Evolutionary conservation across 2,329 filamentous ascomycete species (phyloP).

Genomic region (Neopestalotiopsis rosae): DNA sequence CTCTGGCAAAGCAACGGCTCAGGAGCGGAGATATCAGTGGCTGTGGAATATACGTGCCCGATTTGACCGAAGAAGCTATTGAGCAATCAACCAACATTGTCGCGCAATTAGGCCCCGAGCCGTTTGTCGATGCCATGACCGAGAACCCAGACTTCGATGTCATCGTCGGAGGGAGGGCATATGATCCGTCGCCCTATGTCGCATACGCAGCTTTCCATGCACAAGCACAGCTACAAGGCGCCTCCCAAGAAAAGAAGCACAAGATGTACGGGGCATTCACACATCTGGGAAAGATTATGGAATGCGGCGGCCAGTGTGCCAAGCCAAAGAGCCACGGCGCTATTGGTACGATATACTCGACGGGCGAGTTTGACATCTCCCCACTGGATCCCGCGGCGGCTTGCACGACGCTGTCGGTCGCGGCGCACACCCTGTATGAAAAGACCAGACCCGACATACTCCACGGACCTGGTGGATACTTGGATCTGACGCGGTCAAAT

Average conservation of each 20-base stretch:
- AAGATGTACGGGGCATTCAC: slow-evolving; percentile 40
- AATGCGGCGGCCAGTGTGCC: slow-evolving; percentile 55
- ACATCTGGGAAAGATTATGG: slow-evolving; percentile 63
- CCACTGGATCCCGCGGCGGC: slow-evolving; percentile 43
- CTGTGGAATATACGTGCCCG: slow-evolving; percentile 48
- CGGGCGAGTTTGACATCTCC: slow-evolving; percentile 52
- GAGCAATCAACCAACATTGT: slow-evolving; percentile 42
- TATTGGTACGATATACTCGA: slow-evolving; percentile 43
- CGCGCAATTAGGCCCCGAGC: slow-evolving; percentile 51
- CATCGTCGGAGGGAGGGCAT: slow-evolving; percentile 51
- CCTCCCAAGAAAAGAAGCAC: slow-evolving; percentile 19
- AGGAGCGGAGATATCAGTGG: slow-evolving; percentile 35
- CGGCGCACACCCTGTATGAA: slow-evolving; percentile 60
- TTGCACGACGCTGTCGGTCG: slow-evolving; percentile 55
- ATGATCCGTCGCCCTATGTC: slow-evolving; percentile 46
- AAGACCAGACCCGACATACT: slow-evolving; percentile 57
- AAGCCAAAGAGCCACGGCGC: slow-evolving; percentile 50
- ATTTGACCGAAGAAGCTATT: slow-evolving; percentile 43
- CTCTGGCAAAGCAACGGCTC: slow-evolving; percentile 35
- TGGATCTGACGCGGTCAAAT: slow-evolving; percentile 45
- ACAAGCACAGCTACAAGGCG: slow-evolving; percentile 21
- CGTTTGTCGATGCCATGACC: slow-evolving; percentile 40
- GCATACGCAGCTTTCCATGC: slow-evolving; percentile 41
- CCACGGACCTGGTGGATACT: slow-evolving; percentile 52
- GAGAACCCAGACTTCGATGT: slow-evolving; percentile 41